Conservation (phyloP, 129 eudicot genomes). For the Chrysanthemum lavandulifolium region DNA sequence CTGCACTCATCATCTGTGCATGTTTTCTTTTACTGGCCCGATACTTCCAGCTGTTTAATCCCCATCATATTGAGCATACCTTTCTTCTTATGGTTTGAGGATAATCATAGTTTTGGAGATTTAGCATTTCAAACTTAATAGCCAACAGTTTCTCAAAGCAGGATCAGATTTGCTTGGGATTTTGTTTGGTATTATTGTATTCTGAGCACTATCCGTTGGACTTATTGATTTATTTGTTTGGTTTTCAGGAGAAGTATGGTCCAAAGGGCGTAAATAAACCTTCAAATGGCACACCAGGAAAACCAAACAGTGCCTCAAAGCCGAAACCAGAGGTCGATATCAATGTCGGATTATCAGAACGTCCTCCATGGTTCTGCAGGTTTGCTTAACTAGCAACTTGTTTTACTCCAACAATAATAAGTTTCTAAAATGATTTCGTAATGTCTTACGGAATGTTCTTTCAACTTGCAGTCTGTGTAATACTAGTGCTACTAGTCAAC, state of each 20-base stretch:
- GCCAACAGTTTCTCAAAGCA: too few species aligned
- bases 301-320: constrained; percentile 57
- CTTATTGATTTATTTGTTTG: constrained; percentile 5
- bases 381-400: constrained; percentile 8
- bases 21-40: too few species aligned
- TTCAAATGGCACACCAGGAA: constrained; percentile 55
- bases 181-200: neutral
- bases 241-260: constrained; percentile 96
- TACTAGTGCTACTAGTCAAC: constrained; percentile 87
- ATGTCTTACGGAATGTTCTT: neutral
- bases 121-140: too few species aligned
- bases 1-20: too few species aligned
- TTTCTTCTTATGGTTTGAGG: too few species aligned
- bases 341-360: constrained; percentile 83
- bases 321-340: constrained; percentile 80
- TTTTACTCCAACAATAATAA: too few species aligned
- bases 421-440: too few species aligned
- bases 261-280: constrained; percentile 84
- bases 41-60: too few species aligned
- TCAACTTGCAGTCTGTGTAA: constrained; percentile 74
- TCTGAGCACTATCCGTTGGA: neutral
- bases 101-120: too few species aligned
- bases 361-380: constrained; percentile 99
- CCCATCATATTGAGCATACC: too few species aligned
- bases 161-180: neutral